Base-by-base conservation (phyloP, 2,329 filamentous ascomycete species). In the Claviceps pazoutovae region DNA sequence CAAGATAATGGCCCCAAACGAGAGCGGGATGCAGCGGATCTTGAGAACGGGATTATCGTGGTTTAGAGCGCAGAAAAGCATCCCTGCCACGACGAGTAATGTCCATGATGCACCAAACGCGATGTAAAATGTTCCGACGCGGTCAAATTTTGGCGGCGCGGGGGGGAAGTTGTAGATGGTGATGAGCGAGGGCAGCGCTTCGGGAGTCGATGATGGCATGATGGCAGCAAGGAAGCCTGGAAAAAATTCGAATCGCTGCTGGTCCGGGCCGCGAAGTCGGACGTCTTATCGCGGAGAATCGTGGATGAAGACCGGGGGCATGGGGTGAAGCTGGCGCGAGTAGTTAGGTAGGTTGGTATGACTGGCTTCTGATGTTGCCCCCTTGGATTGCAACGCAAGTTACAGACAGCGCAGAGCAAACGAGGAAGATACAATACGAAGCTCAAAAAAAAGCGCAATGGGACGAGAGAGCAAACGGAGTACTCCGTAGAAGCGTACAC, bases 21-120 rank as follows among this genome's bases (percentile, higher is more conserved):
- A 66, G 17, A 70, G 53, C 4, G 58, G 54, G 23, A 72, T 51
- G 39, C 65, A 64, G 4, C 70, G 69, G 21, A 71, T 60, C 54
- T 71, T 64, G 47, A 72, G 59, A n/a, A 67, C 60, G 13, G 66
- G 63, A 1, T 57, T 60, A 5, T 60, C 52, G 36, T 68, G 64
- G 55, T 69, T 64, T 9, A 55, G 42, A 50, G 59, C 61, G 26
- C 68, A 64, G 46, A 67, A 65, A 11, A 52, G 51, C 61, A 71
- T 65, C 45, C 67, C 68, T 14, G 62, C 58, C 48, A 69, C 53
- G 43, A 66, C 57, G 14, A 64, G 53, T 0, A 54, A 30, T 2
- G 63, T 63, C 64, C 64, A 66, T 50, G 48, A 54, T 21, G 53
- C 49, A 8, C 57, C 57, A 50, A 60, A 65, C 17, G 55, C 50